phyloP scores from a whole-genome alignment of 306 rosid genomes.

The cucumber (Cucumis sativus) region Cucumber_9930_V3 NC_026655.2:21879501-21880000 shows the following conservation, averaged over 20 bases:
- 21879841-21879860: conserved; percentile 17
- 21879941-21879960: conserved; percentile 7
- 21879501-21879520: conserved; percentile 13
- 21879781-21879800: conserved; percentile 32
- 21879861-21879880: conserved; percentile 20
- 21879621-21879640: conserved; percentile 48
- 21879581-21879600: conserved; percentile 21
- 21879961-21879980: conserved; percentile 15
- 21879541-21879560: conserved; percentile 24
- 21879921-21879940: conserved; percentile 16
- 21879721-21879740: conserved; percentile 2
- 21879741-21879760: conserved; percentile 24
- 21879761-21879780: conserved; percentile 55
- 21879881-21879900: conserved; percentile 16
- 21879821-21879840: conserved; percentile 27
- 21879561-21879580: conserved; percentile 45
- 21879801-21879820: conserved; percentile 41
- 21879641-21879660: conserved; percentile 24
- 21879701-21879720: background rate
- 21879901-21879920: conserved; percentile 18
- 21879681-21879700: conserved; percentile 17
- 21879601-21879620: conserved; percentile 14
- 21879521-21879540: conserved; percentile 32
- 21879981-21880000: conserved; percentile 9
- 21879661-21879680: conserved; percentile 38